Base-by-base conservation (phyloP, 1,284 basidiomycete species). In the Puccinia triticina region DNA sequence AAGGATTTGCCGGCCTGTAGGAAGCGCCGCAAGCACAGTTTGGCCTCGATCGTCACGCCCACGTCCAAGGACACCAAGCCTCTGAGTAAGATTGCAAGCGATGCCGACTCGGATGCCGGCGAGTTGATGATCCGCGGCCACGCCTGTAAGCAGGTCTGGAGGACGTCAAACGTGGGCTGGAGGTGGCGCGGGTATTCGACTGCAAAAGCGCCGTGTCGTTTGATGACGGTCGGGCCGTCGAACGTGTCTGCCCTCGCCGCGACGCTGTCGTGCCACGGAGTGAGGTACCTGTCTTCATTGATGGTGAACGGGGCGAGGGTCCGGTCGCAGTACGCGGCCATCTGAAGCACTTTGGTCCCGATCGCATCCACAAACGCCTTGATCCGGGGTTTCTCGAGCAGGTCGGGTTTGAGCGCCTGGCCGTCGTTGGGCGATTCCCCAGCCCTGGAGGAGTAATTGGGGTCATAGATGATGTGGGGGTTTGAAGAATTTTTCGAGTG, bases 21-120 rank as follows among this genome's bases (percentile, higher is more conserved):
- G 26, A 82, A 82, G 23, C 80, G 71, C 23, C 80, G 57, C 50
- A 82, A 67, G 50, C 72, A 76, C 50, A 67, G 40, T 32, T 82
- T 82, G 10, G 81, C 55, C 66, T 76, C 81, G 29, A 82, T 57
- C 1, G 81, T 71, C 18, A 97, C 89, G 0, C 88, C 86, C 0
- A 71, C 92, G 84, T 98, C 94, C 34, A 95, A 91, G 84, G 96
- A 95, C 55, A 94, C 90, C 32, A 94, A 90, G 0, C 93, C 93
- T 29, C 91, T 91, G 71, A 96, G 90, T 32, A 97, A 90, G 88
- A 95, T 92, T 84, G 94, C 92, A 75, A 95, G 89, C 0, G 92
- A 90, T 72, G 92, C 92, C 7, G 89, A 87, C 77, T 92, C 87
- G 12, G 87, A 77, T 89, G 87, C 76, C 91, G 88, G 77, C 0